Conservation (phyloP, 441 rosid species). For the Mallotus japonicus region DNA sequence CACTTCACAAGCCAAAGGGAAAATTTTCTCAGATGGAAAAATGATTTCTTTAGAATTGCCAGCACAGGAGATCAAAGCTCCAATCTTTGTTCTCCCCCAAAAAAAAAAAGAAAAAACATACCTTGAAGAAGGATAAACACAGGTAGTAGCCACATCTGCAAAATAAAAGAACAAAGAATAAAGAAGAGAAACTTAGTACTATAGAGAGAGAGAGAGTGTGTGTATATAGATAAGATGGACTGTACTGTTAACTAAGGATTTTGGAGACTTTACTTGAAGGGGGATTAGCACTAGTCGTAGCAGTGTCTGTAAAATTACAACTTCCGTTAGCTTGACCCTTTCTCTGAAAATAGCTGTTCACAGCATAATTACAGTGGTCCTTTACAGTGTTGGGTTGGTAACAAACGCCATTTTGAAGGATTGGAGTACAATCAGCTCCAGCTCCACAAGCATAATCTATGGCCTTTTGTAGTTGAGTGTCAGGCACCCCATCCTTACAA, state of each 20-base stretch:
- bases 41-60: neutral
- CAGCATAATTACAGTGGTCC: conserved; percentile 92
- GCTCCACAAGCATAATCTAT: conserved; percentile 95
- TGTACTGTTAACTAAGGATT: neutral
- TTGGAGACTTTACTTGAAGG: conserved; percentile 48
- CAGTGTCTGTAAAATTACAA: conserved; percentile 77
- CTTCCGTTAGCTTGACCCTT: conserved; percentile 55
- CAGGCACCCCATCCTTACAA: conserved; percentile 71
- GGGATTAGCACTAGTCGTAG: conserved; percentile 42
- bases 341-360: conserved; percentile 85
- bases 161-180: conserved; percentile 17
- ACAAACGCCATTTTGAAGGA: conserved; percentile 64
- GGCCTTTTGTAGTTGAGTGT: conserved; percentile 51
- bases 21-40: neutral
- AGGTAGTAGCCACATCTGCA: conserved; percentile 55
- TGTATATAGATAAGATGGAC: conserved; percentile 1
- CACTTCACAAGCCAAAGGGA: neutral
- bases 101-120: conserved; percentile 22
- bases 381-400: conserved; percentile 78
- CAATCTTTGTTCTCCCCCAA: neutral
- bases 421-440: conserved; percentile 81
- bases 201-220: neutral
- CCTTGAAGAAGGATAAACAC: conserved; percentile 69
- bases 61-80: neutral
- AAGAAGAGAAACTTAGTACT: neutral